A percentile compares a stretch with the other conserved stretches of the same genome.
phyloP scores from a whole-genome alignment of 179 eudicot species.

The Beta macrorhiza region DNA sequence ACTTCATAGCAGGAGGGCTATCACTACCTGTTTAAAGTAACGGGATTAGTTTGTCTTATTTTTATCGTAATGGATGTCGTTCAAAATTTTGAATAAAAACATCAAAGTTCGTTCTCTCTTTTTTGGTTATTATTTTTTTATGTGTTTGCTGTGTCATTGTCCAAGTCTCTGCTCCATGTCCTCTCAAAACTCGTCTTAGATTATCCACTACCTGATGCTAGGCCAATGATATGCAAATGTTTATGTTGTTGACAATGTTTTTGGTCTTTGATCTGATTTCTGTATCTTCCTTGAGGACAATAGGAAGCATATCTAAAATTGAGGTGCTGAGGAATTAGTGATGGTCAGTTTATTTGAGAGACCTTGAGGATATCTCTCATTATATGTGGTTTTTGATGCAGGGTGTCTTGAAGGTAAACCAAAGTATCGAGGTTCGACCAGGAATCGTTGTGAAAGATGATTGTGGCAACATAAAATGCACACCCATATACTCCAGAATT shows the following conservation, averaged over 20 bases:
- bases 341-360: too few relatives aligned
- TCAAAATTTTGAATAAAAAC: too few relatives aligned
- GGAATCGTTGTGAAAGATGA: conserved; percentile 93
- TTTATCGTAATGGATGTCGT: too few relatives aligned
- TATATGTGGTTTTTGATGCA: too few relatives aligned
- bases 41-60: too few relatives aligned
- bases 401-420: conserved; percentile 18
- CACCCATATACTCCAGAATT: conserved; percentile 91
- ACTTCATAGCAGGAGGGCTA: neutral
- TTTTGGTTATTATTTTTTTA: neutral
- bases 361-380: too few relatives aligned
- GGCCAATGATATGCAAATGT: neutral
- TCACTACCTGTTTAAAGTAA: too few relatives aligned
- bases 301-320: too few relatives aligned
- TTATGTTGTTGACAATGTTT: neutral
- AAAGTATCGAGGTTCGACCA: conserved; percentile 79
- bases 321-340: too few relatives aligned
- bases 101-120: neutral
- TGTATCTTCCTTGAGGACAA: too few relatives aligned
- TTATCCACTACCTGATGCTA: neutral
- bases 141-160: neutral
- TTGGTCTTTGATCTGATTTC: too few relatives aligned
- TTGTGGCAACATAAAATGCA: conserved; percentile 77
- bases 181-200: neutral
- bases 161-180: neutral